These are phyloP conservation scores for Stachybotrys elegans DNA, from an alignment of 2,329 filamentous ascomycete genomes.

Conservation along the genomic window DNA sequence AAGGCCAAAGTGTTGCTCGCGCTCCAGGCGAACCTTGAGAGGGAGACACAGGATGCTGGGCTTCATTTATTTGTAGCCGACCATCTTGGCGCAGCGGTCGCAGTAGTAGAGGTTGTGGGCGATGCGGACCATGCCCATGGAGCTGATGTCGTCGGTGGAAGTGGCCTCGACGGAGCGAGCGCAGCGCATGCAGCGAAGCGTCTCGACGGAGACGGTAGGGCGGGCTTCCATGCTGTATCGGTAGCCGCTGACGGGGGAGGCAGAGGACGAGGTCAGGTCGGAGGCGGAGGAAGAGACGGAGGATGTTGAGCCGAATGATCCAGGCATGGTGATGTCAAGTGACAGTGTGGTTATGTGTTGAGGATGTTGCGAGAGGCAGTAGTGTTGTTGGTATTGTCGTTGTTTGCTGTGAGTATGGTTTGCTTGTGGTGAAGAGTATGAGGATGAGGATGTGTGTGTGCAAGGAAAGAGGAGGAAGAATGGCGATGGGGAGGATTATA, in stretches of 20 bases:
- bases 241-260: slow-evolving; percentile 18
- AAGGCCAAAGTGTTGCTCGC: no score
- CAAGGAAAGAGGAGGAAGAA: no score
- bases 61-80: slow-evolving; percentile 53
- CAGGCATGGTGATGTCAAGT: no score
- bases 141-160: slow-evolving; percentile 52
- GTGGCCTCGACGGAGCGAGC: slow-evolving; percentile 56
- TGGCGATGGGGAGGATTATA: no score
- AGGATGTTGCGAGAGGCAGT: no score
- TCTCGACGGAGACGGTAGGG: slow-evolving; percentile 49
- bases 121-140: slow-evolving; percentile 59
- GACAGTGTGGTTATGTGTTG: no score
- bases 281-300: slow-evolving; percentile 25
- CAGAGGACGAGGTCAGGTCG: slow-evolving; percentile 32
- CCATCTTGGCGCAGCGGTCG: slow-evolving; percentile 56
- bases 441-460: no score
- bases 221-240: slow-evolving; percentile 47
- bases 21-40: no score
- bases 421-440: no score
- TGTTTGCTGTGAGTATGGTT: no score
- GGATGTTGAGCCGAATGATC: slow-evolving; percentile 7
- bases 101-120: slow-evolving; percentile 64
- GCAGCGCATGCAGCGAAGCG: slow-evolving; percentile 59
- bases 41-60: no score
- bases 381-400: no score